Percentiles rank a stretch among this genome's conserved stretches.
These are phyloP conservation scores for Zopfochytrium polystomum DNA, from an alignment of 371 early-diverging fungal species.

Conservation along the genomic window DNA sequence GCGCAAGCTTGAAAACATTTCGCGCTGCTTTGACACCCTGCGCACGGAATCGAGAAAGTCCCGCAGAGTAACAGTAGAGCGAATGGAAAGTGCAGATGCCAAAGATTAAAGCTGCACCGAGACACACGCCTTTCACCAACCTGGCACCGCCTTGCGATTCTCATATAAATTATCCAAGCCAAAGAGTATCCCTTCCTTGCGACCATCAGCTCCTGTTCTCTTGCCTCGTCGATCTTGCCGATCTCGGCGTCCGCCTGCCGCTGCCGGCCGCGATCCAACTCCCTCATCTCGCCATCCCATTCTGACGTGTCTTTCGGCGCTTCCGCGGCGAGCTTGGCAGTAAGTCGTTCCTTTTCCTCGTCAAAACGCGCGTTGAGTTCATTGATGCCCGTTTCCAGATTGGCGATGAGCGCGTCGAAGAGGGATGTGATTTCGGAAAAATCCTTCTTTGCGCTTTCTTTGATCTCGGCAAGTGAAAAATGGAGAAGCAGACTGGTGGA, in stretches of 20 bases:
- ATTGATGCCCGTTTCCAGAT: conserved; percentile 37
- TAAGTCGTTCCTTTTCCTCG: conserved; percentile 25
- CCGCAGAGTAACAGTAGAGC: background rate
- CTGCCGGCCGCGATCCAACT: conserved; percentile 61
- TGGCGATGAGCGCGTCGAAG: conserved; percentile 67
- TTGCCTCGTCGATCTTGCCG: conserved; percentile 57
- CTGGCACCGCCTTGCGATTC: conserved; percentile 75
- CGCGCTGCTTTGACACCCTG: conserved; percentile 68
- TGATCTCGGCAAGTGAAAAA: conserved; percentile 81
- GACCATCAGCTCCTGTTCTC: conserved; percentile 60
- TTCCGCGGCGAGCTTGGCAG: conserved; percentile 51
- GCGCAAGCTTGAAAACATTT: conserved; percentile 73
- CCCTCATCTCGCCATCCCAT: conserved; percentile 78
- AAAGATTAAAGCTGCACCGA: no score
- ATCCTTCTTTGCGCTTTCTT: conserved; percentile 69
- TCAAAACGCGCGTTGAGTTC: conserved; percentile 36
- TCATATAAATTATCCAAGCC: conserved; percentile 87
- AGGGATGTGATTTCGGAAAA: conserved; percentile 63
- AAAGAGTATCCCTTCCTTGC: conserved; percentile 62
- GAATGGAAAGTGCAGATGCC: no score
- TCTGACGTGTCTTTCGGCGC: conserved; percentile 56
- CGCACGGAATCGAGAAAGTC: conserved; percentile 31
- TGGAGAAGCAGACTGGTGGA: conserved; percentile 64
- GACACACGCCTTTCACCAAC: conserved; percentile 35
- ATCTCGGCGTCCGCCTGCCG: conserved; percentile 64